Percentiles rank a stretch among this genome's conserved stretches.
Conservation (phyloP, 257 asterid species). For the Plantago elongata region DNA sequence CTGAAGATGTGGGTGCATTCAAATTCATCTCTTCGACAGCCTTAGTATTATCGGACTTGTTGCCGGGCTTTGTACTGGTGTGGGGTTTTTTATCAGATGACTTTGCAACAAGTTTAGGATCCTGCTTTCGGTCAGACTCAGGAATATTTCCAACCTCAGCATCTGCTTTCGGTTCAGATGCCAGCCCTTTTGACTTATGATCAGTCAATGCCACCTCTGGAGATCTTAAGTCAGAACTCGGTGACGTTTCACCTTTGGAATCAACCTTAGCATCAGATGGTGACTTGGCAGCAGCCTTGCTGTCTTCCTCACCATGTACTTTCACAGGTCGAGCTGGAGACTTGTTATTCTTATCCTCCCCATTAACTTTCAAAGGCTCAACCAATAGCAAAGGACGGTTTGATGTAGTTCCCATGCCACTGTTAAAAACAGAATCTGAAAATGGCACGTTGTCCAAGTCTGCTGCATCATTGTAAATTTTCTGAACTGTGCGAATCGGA, state of each 20-base stretch:
- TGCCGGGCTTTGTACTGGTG: conserved; percentile 32
- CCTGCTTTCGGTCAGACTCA: conserved; percentile 36
- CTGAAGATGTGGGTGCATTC: conserved; percentile 28
- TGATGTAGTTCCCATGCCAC: conserved; percentile 36
- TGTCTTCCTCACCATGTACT: conserved; percentile 49
- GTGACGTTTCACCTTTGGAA: conserved; percentile 36
- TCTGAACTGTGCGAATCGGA: conserved; percentile 95
- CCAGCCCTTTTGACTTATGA: conserved; percentile 36
- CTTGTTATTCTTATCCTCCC: conserved; percentile 62
- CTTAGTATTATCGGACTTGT: conserved; percentile 30
- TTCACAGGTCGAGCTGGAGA: conserved; percentile 46
- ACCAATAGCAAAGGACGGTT: conserved; percentile 59
- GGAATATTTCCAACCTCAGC: conserved; percentile 38
- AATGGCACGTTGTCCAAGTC: conserved; percentile 76
- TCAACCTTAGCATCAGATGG: conserved; percentile 43
- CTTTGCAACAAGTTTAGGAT: conserved; percentile 29
- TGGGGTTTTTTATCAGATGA: conserved; percentile 38
- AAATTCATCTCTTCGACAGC: conserved; percentile 33
- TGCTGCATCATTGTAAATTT: conserved; percentile 69
- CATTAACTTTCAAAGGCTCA: conserved; percentile 80
- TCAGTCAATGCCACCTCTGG: conserved; percentile 30
- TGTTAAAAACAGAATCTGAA: conserved; percentile 53
- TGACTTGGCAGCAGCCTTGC: conserved; percentile 43
- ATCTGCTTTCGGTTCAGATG: conserved; percentile 39
- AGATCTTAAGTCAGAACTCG: conserved; percentile 39